A percentile compares a stretch with the other conserved stretches of the same genome.
These are phyloP conservation scores for Canavalia gladiata DNA, from an alignment of 306 rosid genomes.

Conservation along the genomic window DNA sequence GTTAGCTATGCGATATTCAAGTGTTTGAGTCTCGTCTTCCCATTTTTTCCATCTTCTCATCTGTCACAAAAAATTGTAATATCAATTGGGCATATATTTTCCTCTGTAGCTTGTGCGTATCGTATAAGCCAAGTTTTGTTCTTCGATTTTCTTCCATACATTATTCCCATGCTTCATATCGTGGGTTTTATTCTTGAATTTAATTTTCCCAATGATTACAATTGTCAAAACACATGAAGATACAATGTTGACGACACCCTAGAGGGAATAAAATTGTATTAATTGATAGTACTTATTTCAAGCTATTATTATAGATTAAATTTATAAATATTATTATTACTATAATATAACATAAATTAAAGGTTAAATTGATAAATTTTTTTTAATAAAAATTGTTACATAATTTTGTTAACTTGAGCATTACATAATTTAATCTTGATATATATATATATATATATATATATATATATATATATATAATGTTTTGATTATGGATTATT, in stretches of 20 bases:
- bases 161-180: background rate
- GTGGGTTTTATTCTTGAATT: background rate
- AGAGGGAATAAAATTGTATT: too few relatives aligned
- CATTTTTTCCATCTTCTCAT: slow-evolving; percentile 75
- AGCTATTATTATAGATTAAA: too few relatives aligned
- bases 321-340: too few relatives aligned
- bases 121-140: background rate
- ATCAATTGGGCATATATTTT: background rate
- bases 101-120: background rate
- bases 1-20: slow-evolving; percentile 67
- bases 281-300: too few relatives aligned
- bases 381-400: too few relatives aligned
- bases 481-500: too few relatives aligned
- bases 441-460: too few relatives aligned
- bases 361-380: too few relatives aligned
- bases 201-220: background rate
- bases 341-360: too few relatives aligned
- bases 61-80: slow-evolving; percentile 46
- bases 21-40: slow-evolving; percentile 76
- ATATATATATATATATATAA: too few relatives aligned
- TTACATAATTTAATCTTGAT: too few relatives aligned
- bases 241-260: background rate
- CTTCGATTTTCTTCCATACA: background rate
- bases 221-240: background rate
- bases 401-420: too few relatives aligned